Evolutionary conservation across 2,329 filamentous ascomycete genomes (phyloP).

Genomic region (Aschersonia sp.): DNA sequence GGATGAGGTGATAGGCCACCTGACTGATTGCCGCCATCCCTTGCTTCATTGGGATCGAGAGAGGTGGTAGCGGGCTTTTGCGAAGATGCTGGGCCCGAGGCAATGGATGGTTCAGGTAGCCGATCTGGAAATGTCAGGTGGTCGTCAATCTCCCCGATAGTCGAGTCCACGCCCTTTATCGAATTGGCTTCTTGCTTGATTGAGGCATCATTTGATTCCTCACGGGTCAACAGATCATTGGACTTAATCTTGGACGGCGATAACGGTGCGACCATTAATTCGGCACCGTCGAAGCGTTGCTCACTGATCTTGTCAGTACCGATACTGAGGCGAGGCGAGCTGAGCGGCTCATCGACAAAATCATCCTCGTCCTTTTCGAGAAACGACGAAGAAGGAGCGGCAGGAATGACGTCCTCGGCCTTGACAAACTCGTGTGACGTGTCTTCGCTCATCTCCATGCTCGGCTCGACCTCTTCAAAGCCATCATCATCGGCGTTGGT

Average conservation of each 20-base stretch:
- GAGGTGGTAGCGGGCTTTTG: neutral
- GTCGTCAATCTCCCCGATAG: slow-evolving; percentile 1
- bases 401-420: slow-evolving; percentile 35
- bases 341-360: slow-evolving; percentile 66
- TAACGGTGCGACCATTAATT: slow-evolving; percentile 41
- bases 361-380: slow-evolving; percentile 49
- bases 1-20: slow-evolving; percentile 36
- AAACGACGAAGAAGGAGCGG: slow-evolving; percentile 14
- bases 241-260: slow-evolving; percentile 31
- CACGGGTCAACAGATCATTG: neutral
- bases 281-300: slow-evolving; percentile 37
- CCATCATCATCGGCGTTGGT: slow-evolving; percentile 78
- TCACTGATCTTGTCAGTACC: slow-evolving; percentile 41
- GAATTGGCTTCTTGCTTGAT: neutral
- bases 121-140: neutral
- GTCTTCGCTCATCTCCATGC: slow-evolving; percentile 59
- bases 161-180: neutral
- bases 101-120: neutral
- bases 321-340: slow-evolving; percentile 49
- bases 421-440: slow-evolving; percentile 56
- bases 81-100: neutral
- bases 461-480: slow-evolving; percentile 74
- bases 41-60: no score
- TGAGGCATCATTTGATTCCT: neutral
- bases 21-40: neutral